phyloP scores from a whole-genome alignment of 1,284 basidiomycete species.

The Inonotus obliquus region DNA sequence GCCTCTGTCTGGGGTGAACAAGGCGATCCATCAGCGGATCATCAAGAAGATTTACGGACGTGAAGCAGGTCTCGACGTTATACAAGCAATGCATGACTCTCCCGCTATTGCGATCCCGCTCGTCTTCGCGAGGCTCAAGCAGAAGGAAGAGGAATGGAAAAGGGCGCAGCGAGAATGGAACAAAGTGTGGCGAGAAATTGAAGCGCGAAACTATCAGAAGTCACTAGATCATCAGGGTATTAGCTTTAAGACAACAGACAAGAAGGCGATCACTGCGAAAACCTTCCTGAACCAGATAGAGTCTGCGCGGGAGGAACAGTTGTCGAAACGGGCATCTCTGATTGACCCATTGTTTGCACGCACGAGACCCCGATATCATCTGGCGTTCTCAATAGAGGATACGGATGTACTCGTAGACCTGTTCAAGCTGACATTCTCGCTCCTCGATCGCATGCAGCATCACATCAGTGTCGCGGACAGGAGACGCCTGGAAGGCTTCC shows the following conservation, averaged over 20 bases:
- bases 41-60: constrained; percentile 97
- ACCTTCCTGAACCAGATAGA: constrained; percentile 89
- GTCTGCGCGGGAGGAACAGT: constrained; percentile 81
- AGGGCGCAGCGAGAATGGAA: constrained; percentile 99
- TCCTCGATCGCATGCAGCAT: constrained; percentile 82
- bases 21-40: constrained; percentile 90
- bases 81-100: constrained; percentile 90
- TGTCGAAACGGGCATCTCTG: constrained; percentile 70
- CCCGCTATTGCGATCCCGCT: constrained; percentile 91
- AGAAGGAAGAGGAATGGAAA: constrained; percentile 99
- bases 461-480: constrained; percentile 72
- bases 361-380: constrained; percentile 70
- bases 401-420: constrained; percentile 78
- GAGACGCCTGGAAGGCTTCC: constrained; percentile 79
- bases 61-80: constrained; percentile 83
- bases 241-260: constrained; percentile 88
- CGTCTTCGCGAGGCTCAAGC: constrained; percentile 87
- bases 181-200: constrained; percentile 97
- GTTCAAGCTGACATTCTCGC: constrained; percentile 86
- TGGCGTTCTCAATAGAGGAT: constrained; percentile 79
- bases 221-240: constrained; percentile 92
- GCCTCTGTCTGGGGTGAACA: constrained; percentile 85
- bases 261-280: constrained; percentile 84
- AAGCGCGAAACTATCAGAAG: constrained; percentile 90
- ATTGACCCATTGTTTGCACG: constrained; percentile 75